A percentile compares a stretch with the other conserved stretches of the same genome.
These are phyloP conservation scores for Cladophialophora carrionii DNA, from an alignment of 2,329 filamentous ascomycete species.

Conservation along the genomic window DNA sequence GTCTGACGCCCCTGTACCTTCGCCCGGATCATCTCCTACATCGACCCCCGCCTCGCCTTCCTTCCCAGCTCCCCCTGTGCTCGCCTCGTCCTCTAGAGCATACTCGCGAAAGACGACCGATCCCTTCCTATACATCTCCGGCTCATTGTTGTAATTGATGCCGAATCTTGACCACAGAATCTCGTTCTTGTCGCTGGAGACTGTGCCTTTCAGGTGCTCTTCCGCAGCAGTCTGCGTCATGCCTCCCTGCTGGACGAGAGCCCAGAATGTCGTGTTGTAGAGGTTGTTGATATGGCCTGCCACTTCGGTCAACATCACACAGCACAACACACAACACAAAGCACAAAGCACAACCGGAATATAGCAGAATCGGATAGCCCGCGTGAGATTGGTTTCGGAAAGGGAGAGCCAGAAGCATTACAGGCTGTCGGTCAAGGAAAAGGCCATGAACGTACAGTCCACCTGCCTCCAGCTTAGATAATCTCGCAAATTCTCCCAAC, in stretches of 20 bases:
- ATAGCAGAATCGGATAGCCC: not conserved
- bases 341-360: constrained; percentile 3
- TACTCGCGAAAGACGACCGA: constrained; percentile 88
- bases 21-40: not conserved
- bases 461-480: constrained; percentile 98
- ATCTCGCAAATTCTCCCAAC: constrained; percentile 78
- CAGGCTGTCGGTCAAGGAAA: too few species aligned
- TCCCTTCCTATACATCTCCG: constrained; percentile 89
- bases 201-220: constrained; percentile 75
- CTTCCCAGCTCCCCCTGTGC: not conserved
- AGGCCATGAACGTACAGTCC: constrained; percentile 70
- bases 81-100: constrained; percentile 56
- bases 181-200: constrained; percentile 90
- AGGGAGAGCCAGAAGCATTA: not conserved
- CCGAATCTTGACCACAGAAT: constrained; percentile 85
- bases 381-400: not conserved
- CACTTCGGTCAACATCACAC: constrained; percentile 15
- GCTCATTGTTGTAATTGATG: constrained; percentile 98
- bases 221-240: constrained; percentile 79
- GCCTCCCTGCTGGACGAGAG: constrained; percentile 75
- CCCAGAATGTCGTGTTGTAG: constrained; percentile 97
- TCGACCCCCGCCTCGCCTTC: not conserved
- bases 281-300: constrained; percentile 95
- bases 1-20: not conserved
- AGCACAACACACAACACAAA: constrained; percentile 19